Base-by-base conservation (phyloP, 1,284 basidiomycete genomes). In the Rhodotorula glutinis region DNA sequence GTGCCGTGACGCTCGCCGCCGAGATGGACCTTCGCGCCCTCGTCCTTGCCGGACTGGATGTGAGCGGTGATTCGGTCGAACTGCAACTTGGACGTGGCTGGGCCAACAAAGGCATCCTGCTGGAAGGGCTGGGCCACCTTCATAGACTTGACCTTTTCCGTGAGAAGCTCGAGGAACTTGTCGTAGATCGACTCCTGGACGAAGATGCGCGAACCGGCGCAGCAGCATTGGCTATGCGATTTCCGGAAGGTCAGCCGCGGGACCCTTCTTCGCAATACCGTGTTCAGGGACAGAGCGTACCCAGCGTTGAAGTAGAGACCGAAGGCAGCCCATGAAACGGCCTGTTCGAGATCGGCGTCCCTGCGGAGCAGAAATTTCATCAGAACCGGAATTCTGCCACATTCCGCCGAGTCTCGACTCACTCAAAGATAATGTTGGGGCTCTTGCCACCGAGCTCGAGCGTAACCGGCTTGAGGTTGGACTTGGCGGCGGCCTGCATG, bases 381-480 rank as follows among this genome's bases (percentile, higher is more conserved):
- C 25, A 16, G 25, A 27, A 16, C n/a, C 3, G 19, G n/a, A n/a
- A n/a, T 16, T 16, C 14, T 1, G 14, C n/a, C n/a, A 51, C 25
- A 13, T 38, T 11, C 33, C 25, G 16, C 11, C 11, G n/a, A 25
- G n/a, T 17, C n/a, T 25, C 10, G 9, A 51, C 49, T 23, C 49
- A 51, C 49, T 79, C 51, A 23, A 60, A 60, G 41, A 60, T 43
- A 41, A 60, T 43, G 59, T 60, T 60, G 23, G 59, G 59, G 29
- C 87, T 88, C 84, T 96, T 97, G 46, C 93, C 92, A 47, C 93
- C 93, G 57, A 97, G 85, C 81, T 97, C 93, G 74, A 96, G 86
- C 7, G 91, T 92, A 59, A 95, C 88, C 85, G 91, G 86, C 83
- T 95, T 95, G 75, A 97, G 79, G 79, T 96, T 94, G 57, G 84